A percentile compares a stretch with the other conserved stretches of the same genome.
Conservation (phyloP, 2,329 filamentous ascomycete species). For the Dichotomopilus funicola region DNA sequence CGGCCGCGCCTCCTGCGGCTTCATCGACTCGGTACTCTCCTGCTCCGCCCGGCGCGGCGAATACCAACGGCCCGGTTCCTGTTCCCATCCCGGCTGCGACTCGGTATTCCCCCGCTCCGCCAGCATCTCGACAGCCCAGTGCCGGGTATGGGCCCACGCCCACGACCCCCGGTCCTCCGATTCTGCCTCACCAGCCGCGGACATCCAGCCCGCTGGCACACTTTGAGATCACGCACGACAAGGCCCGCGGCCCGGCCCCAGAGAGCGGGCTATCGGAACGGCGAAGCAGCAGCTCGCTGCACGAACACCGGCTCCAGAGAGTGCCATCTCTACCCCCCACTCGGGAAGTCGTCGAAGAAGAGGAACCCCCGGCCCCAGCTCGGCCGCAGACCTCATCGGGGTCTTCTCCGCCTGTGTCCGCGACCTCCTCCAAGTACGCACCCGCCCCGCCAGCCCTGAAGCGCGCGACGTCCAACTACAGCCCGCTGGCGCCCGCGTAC, state of each 20-base stretch:
- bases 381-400: conserved; percentile 5
- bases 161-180: conserved; percentile 36
- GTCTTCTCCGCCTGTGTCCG: conserved; percentile 13
- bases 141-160: conserved; percentile 30
- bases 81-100: conserved; percentile 31
- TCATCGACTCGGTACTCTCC: conserved; percentile 55
- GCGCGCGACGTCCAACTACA: conserved; percentile 44
- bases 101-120: conserved; percentile 50
- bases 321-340: conserved; percentile 55
- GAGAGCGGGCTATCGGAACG: conserved; percentile 41
- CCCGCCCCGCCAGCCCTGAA: conserved; percentile 47
- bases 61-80: conserved; percentile 35
- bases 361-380: conserved; percentile 33
- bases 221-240: conserved; percentile 48
- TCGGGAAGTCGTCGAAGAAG: conserved; percentile 53
- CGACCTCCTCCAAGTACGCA: conserved; percentile 18
- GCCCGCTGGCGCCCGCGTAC: conserved; percentile 34
- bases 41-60: conserved; percentile 38
- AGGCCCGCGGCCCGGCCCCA: conserved; percentile 27
- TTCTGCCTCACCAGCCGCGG: conserved; percentile 53
- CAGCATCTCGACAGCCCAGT: conserved; percentile 28
- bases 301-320: conserved; percentile 49
- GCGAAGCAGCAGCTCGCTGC: conserved; percentile 44
- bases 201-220: conserved; percentile 62
- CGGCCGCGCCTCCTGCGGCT: conserved; percentile 25